Conservation (phyloP, 805 yeast species). For the Saccharomycopsis capsularis region DNA sequence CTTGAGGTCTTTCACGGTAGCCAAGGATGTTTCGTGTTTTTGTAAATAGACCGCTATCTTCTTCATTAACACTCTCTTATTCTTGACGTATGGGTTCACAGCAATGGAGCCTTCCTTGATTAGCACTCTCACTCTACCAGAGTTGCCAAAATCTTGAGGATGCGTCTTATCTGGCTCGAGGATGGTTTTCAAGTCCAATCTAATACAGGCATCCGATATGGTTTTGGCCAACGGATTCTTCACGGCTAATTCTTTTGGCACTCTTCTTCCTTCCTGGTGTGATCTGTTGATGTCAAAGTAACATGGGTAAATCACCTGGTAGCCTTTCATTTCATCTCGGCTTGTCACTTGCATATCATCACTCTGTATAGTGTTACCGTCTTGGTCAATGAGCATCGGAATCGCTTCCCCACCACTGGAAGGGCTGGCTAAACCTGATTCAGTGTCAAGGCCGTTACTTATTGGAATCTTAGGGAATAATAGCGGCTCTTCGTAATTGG, state of each 20-base stretch:
- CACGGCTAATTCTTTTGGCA: slow-evolving; percentile 59
- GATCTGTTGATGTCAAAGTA: slow-evolving; percentile 79
- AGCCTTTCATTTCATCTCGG: slow-evolving; percentile 52
- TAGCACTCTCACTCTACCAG: slow-evolving; percentile 86
- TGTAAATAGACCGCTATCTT: slow-evolving; percentile 55
- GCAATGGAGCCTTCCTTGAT: slow-evolving; percentile 46
- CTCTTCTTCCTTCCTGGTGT: slow-evolving; percentile 79
- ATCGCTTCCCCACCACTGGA: slow-evolving; percentile 10
- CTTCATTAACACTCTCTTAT: slow-evolving; percentile 61
- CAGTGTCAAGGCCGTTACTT: background rate
- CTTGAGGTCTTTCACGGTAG: slow-evolving; percentile 55
- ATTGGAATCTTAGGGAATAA: slow-evolving; percentile 25
- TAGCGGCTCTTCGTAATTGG: slow-evolving; percentile 38
- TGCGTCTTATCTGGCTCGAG: slow-evolving; percentile 80
- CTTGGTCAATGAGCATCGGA: slow-evolving; percentile 18
- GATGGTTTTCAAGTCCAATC: slow-evolving; percentile 32
- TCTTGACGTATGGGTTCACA: slow-evolving; percentile 32
- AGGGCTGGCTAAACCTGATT: too few relatives aligned
- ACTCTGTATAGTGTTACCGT: slow-evolving; percentile 16
- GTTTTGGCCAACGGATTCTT: slow-evolving; percentile 83
- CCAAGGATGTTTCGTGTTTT: slow-evolving; percentile 61
- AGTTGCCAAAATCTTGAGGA: slow-evolving; percentile 96
- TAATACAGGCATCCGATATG: slow-evolving; percentile 61
- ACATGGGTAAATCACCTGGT: slow-evolving; percentile 83
- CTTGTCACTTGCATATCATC: slow-evolving; percentile 44